Evolutionary conservation across 2,329 filamentous ascomycete species (phyloP).

Genomic region (Colletotrichum liaoningense): DNA sequence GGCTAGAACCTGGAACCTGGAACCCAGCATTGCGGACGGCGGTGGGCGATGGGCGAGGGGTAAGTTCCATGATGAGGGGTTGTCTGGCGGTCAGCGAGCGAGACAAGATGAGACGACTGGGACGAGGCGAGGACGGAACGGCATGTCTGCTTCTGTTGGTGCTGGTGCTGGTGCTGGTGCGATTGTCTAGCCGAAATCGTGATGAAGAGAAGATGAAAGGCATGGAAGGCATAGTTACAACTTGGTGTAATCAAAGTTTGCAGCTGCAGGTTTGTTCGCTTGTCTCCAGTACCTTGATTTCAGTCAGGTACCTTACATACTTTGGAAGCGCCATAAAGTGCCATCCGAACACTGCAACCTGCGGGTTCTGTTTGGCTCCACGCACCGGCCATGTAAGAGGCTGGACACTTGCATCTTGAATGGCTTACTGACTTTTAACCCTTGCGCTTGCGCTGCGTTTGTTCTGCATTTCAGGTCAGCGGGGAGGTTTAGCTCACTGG

Average conservation of each 20-base stretch:
- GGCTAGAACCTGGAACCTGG: conserved; percentile 8
- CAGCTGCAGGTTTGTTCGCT: conserved; percentile 10
- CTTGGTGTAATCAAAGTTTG: background rate
- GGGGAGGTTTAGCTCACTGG: conserved; percentile 1
- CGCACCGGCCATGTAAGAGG: conserved; percentile 12
- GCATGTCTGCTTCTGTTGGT: background rate
- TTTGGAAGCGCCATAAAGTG: conserved; percentile 16
- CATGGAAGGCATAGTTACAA: background rate
- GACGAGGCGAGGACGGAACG: background rate
- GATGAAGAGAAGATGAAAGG: background rate
- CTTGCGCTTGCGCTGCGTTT: conserved; percentile 1
- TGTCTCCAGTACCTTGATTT: conserved; percentile 17
- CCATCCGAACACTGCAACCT: conserved; percentile 24
- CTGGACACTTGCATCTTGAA: background rate
- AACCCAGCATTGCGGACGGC: conserved; percentile 5
- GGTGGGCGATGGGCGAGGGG: conserved; percentile 10
- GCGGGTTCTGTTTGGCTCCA: background rate
- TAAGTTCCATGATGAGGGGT: background rate
- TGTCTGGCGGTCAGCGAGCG: conserved; percentile 12
- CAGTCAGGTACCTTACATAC: conserved; percentile 27
- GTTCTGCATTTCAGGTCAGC: conserved; percentile 15
- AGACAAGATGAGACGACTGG: background rate
- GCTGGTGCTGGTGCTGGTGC: background rate
- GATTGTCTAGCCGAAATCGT: conserved; percentile 8
- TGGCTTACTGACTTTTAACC: background rate